These are phyloP conservation scores for Simplicillium aogashimaense DNA, from an alignment of 2,329 filamentous ascomycete genomes.

Conservation along the genomic window DNA sequence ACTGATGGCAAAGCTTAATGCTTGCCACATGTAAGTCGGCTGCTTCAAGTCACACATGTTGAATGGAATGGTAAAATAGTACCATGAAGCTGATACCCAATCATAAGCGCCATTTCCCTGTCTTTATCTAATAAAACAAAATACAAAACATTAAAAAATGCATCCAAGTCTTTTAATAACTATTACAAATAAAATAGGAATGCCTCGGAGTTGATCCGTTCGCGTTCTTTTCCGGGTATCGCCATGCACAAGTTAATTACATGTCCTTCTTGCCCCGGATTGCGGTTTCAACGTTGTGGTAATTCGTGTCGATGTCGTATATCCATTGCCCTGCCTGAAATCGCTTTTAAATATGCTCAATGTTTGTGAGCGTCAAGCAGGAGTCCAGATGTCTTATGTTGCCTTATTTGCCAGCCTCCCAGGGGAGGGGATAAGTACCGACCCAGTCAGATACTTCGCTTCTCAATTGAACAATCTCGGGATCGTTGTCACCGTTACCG, in stretches of 20 bases:
- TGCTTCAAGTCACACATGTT: not conserved
- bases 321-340: not conserved
- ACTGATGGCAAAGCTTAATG: not conserved
- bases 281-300: not conserved
- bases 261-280: not conserved
- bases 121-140: not conserved
- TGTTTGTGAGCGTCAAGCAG: not conserved
- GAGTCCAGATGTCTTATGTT: not conserved
- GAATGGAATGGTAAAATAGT: not conserved
- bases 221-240: not conserved
- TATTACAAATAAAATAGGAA: not conserved
- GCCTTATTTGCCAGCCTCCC: conserved; percentile 34
- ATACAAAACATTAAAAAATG: not conserved
- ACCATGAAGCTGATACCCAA: not conserved
- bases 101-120: too few relatives aligned
- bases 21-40: not conserved
- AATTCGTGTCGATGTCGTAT: not conserved
- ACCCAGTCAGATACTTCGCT: conserved; percentile 74
- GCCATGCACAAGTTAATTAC: conserved; percentile 3
- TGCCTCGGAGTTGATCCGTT: conserved; percentile 1
- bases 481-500: conserved; percentile 55
- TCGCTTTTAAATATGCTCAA: too few relatives aligned
- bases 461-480: conserved; percentile 63
- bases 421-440: conserved; percentile 62
- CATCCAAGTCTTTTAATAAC: not conserved